These are phyloP conservation scores for Phialophora chinensis DNA, from an alignment of 2,329 filamentous ascomycete species.

Conservation along the genomic window DNA sequence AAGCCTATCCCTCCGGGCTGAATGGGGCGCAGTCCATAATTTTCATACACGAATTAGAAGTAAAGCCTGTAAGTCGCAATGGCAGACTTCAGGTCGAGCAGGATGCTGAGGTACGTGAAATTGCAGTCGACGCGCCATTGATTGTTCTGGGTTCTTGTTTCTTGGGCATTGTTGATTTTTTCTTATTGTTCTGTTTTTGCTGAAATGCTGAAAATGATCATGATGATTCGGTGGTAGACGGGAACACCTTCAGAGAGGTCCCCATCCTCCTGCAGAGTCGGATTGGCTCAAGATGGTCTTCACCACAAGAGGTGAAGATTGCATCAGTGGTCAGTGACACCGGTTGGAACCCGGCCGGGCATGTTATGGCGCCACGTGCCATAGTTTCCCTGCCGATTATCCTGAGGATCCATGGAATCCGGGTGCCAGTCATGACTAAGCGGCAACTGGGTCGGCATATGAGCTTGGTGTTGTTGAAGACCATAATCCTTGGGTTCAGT, in stretches of 20 bases:
- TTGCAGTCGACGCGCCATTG: background rate
- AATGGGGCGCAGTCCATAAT: slow-evolving; percentile 9
- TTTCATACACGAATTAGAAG: slow-evolving; percentile 25
- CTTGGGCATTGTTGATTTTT: background rate
- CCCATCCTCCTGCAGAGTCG: background rate
- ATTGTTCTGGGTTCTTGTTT: background rate
- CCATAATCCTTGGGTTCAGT: slow-evolving; percentile 73
- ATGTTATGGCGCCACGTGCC: slow-evolving; percentile 34
- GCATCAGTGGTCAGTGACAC: background rate
- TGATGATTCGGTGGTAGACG: background rate
- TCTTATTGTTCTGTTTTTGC: background rate
- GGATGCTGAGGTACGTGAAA: background rate
- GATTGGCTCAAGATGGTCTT: background rate
- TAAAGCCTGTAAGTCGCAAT: background rate
- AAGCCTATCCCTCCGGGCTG: background rate
- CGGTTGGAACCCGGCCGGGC: background rate
- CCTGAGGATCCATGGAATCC: slow-evolving; percentile 34
- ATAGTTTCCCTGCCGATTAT: slow-evolving; percentile 35
- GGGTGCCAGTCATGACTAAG: slow-evolving; percentile 35
- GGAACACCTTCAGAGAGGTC: background rate
- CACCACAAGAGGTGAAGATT: background rate
- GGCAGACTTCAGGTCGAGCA: slow-evolving; percentile 8
- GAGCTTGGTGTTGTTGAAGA: slow-evolving; percentile 55
- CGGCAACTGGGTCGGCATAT: slow-evolving; percentile 34
- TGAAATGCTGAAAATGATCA: background rate